Evolutionary conservation across 768 basidiomycete species (phyloP).

Genomic region (Auriscalpium orientale): DNA sequence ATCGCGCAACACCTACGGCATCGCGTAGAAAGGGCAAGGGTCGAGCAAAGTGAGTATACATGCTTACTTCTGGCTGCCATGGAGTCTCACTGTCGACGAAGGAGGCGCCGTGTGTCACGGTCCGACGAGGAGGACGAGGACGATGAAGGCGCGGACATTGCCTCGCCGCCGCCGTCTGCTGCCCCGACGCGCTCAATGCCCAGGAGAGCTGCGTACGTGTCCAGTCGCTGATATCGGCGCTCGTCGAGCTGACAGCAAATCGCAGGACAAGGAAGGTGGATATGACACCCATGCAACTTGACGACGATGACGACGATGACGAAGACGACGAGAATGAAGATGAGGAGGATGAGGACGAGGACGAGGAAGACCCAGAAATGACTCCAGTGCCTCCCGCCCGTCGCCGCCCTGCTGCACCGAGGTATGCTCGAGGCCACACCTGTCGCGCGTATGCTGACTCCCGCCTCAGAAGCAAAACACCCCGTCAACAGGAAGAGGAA

Average conservation of each 20-base stretch:
- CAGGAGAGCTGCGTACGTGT: constrained; percentile 51
- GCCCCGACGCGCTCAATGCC: constrained; percentile 48
- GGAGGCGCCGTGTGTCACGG: constrained; percentile 49
- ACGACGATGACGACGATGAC: constrained; percentile 30
- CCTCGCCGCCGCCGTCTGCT: constrained; percentile 28
- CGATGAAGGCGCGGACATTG: constrained; percentile 19
- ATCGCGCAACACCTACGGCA: constrained; percentile 8
- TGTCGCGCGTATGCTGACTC: not conserved
- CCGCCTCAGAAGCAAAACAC: not conserved
- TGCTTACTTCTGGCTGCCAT: not conserved
- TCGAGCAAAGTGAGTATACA: constrained; percentile 20
- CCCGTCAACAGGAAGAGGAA: not conserved
- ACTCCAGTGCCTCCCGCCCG: constrained; percentile 9
- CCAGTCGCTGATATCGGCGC: constrained; percentile 22
- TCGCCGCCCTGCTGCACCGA: not conserved
- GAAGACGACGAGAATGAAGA: constrained; percentile 17
- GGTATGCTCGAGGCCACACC: not conserved
- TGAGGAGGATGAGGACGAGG: not conserved
- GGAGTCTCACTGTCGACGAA: constrained; percentile 18
- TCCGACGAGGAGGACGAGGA: constrained; percentile 41
- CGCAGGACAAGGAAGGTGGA: constrained; percentile 13
- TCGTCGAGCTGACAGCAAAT: constrained; percentile 20
- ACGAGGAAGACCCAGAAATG: constrained; percentile 10
- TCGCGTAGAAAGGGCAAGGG: constrained; percentile 28
- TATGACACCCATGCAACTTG: constrained; percentile 15